Conservation (phyloP, 495 filamentous ascomycete species). For the Xylaria nigripes region DNA sequence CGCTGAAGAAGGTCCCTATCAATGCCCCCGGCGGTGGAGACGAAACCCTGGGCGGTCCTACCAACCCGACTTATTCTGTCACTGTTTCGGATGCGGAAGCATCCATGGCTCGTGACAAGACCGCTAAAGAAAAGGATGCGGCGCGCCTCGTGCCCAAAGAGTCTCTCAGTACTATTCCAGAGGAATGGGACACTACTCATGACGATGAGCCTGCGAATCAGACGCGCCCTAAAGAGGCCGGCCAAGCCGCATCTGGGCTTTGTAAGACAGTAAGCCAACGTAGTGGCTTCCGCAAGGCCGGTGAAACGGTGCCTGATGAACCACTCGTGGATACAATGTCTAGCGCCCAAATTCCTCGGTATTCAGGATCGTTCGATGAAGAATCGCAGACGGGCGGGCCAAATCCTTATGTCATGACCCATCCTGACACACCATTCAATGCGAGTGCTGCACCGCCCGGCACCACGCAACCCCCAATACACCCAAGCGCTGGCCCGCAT, state of each 20-base stretch:
- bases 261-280: conserved; percentile 33
- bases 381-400: conserved; percentile 21
- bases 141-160: conserved; percentile 51
- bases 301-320: conserved; percentile 29
- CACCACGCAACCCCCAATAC: too few species aligned
- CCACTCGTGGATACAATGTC: conserved; percentile 16
- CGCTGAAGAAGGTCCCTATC: conserved; percentile 80
- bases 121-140: conserved; percentile 52
- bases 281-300: conserved; percentile 35
- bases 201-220: conserved; percentile 32
- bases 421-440: not conserved
- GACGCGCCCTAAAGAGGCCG: conserved; percentile 19
- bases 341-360: conserved; percentile 29
- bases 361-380: conserved; percentile 20
- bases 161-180: conserved; percentile 28
- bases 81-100: conserved; percentile 58
- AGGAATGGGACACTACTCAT: conserved; percentile 33
- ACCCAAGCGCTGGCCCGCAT: not conserved
- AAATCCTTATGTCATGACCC: conserved; percentile 10
- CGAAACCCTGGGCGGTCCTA: conserved; percentile 56
- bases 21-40: conserved; percentile 68
- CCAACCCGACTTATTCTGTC: conserved; percentile 69
- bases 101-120: conserved; percentile 49
- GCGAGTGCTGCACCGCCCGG: too few species aligned
- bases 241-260: conserved; percentile 19